A percentile compares a stretch with the other conserved stretches of the same genome.
Evolutionary conservation across 2,329 filamentous ascomycete species (phyloP).

Genomic region (Nothophoma quercina): DNA sequence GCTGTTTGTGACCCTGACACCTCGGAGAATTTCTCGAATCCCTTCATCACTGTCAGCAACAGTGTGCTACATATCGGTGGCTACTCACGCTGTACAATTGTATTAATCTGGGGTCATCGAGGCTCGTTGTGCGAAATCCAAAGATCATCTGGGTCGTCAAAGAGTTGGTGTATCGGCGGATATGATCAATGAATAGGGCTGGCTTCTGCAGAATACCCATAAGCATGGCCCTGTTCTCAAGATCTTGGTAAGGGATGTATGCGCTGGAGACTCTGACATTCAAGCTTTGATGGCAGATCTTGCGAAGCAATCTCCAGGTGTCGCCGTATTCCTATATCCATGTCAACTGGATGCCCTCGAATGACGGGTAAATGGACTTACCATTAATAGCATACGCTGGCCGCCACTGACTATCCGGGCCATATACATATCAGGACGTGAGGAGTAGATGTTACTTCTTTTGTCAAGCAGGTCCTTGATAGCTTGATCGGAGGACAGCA

Average conservation of each 20-base stretch:
- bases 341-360: background rate
- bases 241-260: conserved; percentile 60
- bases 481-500: conserved; percentile 55
- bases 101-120: conserved; percentile 25
- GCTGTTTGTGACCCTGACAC: conserved; percentile 54
- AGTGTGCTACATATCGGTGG: conserved; percentile 12
- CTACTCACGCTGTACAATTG: conserved; percentile 25
- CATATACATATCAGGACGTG: conserved; percentile 48
- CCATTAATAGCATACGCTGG: conserved; percentile 24
- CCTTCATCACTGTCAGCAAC: conserved; percentile 31
- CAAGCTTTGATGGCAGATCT: conserved; percentile 28
- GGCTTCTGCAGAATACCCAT: conserved; percentile 57
- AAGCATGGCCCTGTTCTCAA: conserved; percentile 65
- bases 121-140: conserved; percentile 47
- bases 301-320: conserved; percentile 28
- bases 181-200: conserved; percentile 52
- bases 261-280: conserved; percentile 28
- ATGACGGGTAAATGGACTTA: background rate
- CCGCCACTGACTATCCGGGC: conserved; percentile 19
- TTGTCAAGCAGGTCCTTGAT: conserved; percentile 63
- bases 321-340: conserved; percentile 22
- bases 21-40: conserved; percentile 53
- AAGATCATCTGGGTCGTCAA: conserved; percentile 61
- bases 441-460: conserved; percentile 59
- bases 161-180: conserved; percentile 59